Evolutionary conservation across 163 green algal genomes (phyloP), one percentile per base, ranked within the genome.

Genomic region (Scenedesmus sp.): DNA sequence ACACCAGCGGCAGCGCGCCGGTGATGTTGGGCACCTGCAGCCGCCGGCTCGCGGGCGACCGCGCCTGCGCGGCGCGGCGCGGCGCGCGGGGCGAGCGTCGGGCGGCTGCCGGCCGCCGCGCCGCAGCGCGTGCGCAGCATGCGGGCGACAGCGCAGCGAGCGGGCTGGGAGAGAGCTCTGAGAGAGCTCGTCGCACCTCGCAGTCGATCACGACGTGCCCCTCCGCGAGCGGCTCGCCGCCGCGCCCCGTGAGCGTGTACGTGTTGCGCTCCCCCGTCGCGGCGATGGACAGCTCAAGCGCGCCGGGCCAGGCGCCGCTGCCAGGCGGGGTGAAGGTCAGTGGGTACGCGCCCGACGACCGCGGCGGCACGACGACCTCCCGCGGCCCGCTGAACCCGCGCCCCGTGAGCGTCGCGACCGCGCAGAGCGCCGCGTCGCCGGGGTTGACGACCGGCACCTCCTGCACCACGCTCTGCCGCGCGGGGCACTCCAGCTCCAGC

Each of bases 391-490:
- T 70, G 70, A 89, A 96, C 42, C 60, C 75, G 39, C 73, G 64
- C 17, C 85, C 84, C 6, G 28, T 66, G 24, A 92, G 53, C 1
- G 76, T 87, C 42, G 88, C 87, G 20, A 39, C 42, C 14, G 92
- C 86, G 1, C 48, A 82, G 73, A 94, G 86, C 11, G 71, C 44
- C 24, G 80, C 79, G 45, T 91, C 84, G 36, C 78, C 80, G 31
- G 70, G 84, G 85, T 96, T 96, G 50, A 94, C 83, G 51, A 96
- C 69, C 13, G 91, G 89, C 18, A 96, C 86, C 26, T 94, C 88
- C 75, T 94, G 85, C 36, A 79, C 4, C 47, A 75, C 50, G 62
- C 57, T 70, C 47, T 90, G 83, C 51, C 85, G 31, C 1, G 81
- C 82, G 39, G 84, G 31, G 53, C 77, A 82, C 34, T 73, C 66